phyloP scores from a whole-genome alignment of 176 grass and related monocot genomes.

The Aegilops bicornis region DNA sequence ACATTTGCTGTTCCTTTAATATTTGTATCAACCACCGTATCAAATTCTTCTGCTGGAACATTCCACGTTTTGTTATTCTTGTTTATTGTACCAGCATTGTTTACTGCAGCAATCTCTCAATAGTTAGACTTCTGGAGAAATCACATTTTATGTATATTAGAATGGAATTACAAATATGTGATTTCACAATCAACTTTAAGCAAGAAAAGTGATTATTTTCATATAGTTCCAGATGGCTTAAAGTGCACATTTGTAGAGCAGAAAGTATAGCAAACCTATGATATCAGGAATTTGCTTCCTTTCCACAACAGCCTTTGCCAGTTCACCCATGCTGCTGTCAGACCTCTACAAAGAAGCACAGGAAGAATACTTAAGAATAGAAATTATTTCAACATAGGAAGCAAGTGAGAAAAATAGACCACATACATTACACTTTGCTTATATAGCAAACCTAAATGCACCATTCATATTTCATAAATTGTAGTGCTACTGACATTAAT shows the following conservation, averaged over 20 bases:
- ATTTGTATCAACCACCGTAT: slow-evolving; percentile 91
- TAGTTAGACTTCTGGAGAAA: slow-evolving; percentile 27
- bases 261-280: slow-evolving; percentile 60
- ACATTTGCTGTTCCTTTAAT: slow-evolving; percentile 89
- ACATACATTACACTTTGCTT: neutral
- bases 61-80: slow-evolving; percentile 95
- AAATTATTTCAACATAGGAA: neutral
- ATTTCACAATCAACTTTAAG: neutral
- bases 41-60: slow-evolving; percentile 92
- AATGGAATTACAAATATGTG: neutral
- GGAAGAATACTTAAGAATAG: neutral
- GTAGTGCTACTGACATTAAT: neutral
- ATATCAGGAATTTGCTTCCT: slow-evolving; percentile 75
- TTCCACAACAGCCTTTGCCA: slow-evolving; percentile 78
- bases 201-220: neutral
- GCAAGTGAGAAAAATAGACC: neutral
- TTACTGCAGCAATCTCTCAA: slow-evolving; percentile 54
- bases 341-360: slow-evolving; percentile 67
- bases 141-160: neutral
- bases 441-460: neutral
- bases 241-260: neutral
- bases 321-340: slow-evolving; percentile 64
- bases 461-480: neutral
- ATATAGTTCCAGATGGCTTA: neutral
- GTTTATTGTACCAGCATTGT: slow-evolving; percentile 96